phyloP scores from a whole-genome alignment of 106 monocot species.

The Dendrobium chrysotoxum region DNA sequence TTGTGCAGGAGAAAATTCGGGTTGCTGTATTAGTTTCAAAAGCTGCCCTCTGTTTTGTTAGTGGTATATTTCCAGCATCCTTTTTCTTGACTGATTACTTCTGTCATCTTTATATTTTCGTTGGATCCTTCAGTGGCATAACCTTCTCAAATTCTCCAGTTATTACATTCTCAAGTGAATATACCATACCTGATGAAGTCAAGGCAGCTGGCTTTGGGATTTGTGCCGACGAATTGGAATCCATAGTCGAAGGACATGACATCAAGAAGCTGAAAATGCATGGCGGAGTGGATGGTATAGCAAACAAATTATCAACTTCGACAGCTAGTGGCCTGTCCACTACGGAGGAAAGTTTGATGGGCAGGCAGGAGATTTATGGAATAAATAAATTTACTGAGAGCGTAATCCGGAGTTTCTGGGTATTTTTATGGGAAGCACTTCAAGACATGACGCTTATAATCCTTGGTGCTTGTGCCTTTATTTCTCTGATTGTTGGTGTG shows the following conservation, averaged over 20 bases:
- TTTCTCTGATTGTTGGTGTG: slow-evolving; percentile 37
- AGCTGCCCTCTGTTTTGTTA: slow-evolving; percentile 27
- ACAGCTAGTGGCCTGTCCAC: slow-evolving; percentile 13
- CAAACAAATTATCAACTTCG: slow-evolving; percentile 24
- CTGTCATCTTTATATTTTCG: too few relatives aligned
- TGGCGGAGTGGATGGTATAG: slow-evolving; percentile 25
- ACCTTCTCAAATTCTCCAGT: background rate
- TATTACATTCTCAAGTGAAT: slow-evolving; percentile 11
- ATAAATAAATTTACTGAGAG: slow-evolving; percentile 36
- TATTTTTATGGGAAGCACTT: slow-evolving; percentile 41
- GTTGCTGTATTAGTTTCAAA: slow-evolving; percentile 32
- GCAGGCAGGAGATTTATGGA: slow-evolving; percentile 26
- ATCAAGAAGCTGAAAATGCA: slow-evolving; percentile 25
- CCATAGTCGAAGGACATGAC: slow-evolving; percentile 35
- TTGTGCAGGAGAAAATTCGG: slow-evolving; percentile 29
- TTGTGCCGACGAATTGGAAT: slow-evolving; percentile 31
- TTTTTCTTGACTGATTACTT: background rate
- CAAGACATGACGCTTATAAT: slow-evolving; percentile 43
- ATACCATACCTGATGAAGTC: slow-evolving; percentile 22
- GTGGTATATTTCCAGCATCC: slow-evolving; percentile 9
- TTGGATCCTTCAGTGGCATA: background rate
- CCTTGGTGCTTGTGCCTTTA: slow-evolving; percentile 23
- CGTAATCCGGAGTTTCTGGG: slow-evolving; percentile 17
- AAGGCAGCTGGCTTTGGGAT: slow-evolving; percentile 31
- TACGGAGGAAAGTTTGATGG: slow-evolving; percentile 12